Percentiles rank a stretch among this genome's conserved stretches.
phyloP scores from a whole-genome alignment of 139 green algal genomes.

The Ulvella scutata region DNA sequence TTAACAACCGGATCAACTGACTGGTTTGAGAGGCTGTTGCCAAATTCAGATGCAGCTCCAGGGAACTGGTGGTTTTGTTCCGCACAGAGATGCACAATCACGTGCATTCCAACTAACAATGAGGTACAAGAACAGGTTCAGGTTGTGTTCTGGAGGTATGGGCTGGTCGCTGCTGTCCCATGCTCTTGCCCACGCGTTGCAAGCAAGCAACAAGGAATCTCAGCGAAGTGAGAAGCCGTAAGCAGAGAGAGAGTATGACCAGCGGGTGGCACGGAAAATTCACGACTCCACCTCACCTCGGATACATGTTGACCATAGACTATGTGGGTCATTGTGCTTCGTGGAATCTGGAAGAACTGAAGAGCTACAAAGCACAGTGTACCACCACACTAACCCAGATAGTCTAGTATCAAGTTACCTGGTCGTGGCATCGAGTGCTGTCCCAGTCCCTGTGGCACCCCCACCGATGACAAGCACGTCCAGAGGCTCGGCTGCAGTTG shows the following conservation, averaged over 20 bases:
- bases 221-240: too few species aligned
- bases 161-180: too few species aligned
- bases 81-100: neutral
- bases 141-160: too few species aligned
- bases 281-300: too few species aligned
- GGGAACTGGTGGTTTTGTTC: neutral
- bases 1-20: neutral
- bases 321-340: neutral
- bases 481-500: slow-evolving; percentile 32
- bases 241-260: too few species aligned
- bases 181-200: too few species aligned
- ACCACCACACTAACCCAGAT: too few species aligned
- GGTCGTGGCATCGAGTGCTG: slow-evolving; percentile 77
- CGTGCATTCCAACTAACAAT: too few species aligned
- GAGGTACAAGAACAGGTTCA: too few species aligned
- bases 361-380: neutral
- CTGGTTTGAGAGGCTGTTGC: neutral
- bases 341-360: neutral
- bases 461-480: slow-evolving; percentile 88
- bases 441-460: slow-evolving; percentile 85
- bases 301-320: neutral
- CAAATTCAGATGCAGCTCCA: neutral
- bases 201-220: too few species aligned
- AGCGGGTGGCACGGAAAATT: too few species aligned
- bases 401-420: slow-evolving; percentile 23